Evolutionary conservation across 805 yeast species (phyloP), one percentile per base, ranked within the genome.

Genomic region (Yarrowia bubula): DNA sequence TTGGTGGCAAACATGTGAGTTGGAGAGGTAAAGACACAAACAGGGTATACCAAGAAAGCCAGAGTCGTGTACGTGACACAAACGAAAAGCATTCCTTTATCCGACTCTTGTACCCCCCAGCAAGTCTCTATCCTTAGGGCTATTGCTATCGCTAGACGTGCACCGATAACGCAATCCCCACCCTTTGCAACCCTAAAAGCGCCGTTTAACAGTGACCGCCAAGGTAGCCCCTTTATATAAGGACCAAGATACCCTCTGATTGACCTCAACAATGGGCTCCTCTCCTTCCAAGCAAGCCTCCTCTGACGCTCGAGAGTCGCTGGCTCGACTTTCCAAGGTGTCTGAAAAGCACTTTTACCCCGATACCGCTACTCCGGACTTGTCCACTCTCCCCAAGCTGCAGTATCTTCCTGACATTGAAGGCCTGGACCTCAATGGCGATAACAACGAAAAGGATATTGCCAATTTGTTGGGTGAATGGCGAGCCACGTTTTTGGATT

Each of bases 401-500:
- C 43, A 51, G n/a, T 14, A 2, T 9, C 15, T 55, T 28, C 61
- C 61, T 13, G 61, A 55, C 14, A 55, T 55, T 17, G 47, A 55
- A 5, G 61, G 61, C 15, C 61, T 55, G 31, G 61, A 55, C 14
- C 37, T 41, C 28, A 39, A 41, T 17, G 61, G 46, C 8, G 37
- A 41, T 28, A 55, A 39, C 17, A 15, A 28, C 38, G 61, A 55
- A 18, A 51, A 51, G 18, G 58, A 51, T n/a, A 51, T 51, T 9
- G 58, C 58, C 43, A 51, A 51, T 8, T n/a, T 51, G 13, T 74
- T 84, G 58, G 67, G 67, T n/a, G 68, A 71, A 8, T 85, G 88
- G 88, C 80, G 82, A 68, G 69, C 73, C 3, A 77, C 76, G 4
- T 75, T 85, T 48, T 69, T 76, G 33, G 65, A 78, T 4, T 81